Percentiles rank a stretch among this genome's conserved stretches.
phyloP scores from a whole-genome alignment of 768 basidiomycete genomes.

The Termitomyces sp. region DNA sequence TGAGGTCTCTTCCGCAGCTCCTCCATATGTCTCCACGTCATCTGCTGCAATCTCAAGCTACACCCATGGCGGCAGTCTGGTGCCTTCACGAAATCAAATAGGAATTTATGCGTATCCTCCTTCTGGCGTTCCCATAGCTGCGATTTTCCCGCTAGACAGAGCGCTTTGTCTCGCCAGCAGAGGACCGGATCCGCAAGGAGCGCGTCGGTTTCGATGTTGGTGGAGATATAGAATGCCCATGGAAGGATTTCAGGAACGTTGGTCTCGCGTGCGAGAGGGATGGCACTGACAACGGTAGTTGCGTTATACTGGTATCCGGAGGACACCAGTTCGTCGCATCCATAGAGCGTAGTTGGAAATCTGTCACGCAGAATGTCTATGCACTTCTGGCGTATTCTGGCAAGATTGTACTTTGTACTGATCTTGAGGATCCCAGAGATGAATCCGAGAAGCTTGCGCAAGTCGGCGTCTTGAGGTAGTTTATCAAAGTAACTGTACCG shows the following conservation, averaged over 20 bases:
- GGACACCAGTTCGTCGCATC: slow-evolving; percentile 31
- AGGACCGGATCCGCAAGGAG: slow-evolving; percentile 28
- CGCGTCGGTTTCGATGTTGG: slow-evolving; percentile 29
- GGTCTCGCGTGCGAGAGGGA: slow-evolving; percentile 33
- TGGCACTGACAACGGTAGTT: slow-evolving; percentile 31
- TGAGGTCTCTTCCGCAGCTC: slow-evolving; percentile 28
- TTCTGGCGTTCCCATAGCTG: slow-evolving; percentile 34
- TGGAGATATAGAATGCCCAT: slow-evolving; percentile 41
- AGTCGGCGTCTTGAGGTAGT: slow-evolving; percentile 24
- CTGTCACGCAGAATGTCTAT: slow-evolving; percentile 32
- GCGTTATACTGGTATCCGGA: slow-evolving; percentile 30
- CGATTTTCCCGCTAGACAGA: slow-evolving; percentile 35
- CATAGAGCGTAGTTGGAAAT: slow-evolving; percentile 34
- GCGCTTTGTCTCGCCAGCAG: slow-evolving; percentile 35
- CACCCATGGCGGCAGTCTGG: slow-evolving; percentile 24
- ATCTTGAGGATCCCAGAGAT: slow-evolving; percentile 36
- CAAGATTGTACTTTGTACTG: slow-evolving; percentile 37
- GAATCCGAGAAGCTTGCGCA: slow-evolving; percentile 30
- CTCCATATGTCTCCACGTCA: slow-evolving; percentile 27
- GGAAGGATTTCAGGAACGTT: slow-evolving; percentile 36
- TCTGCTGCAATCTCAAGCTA: slow-evolving; percentile 17
- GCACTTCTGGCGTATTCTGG: slow-evolving; percentile 28
- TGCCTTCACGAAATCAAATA: slow-evolving; percentile 29
- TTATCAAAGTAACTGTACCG: slow-evolving; percentile 31
- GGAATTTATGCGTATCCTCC: slow-evolving; percentile 27